A percentile compares a stretch with the other conserved stretches of the same genome.
Evolutionary conservation across 495 filamentous ascomycete genomes (phyloP).

Genomic region (Penicillium odoratum): DNA sequence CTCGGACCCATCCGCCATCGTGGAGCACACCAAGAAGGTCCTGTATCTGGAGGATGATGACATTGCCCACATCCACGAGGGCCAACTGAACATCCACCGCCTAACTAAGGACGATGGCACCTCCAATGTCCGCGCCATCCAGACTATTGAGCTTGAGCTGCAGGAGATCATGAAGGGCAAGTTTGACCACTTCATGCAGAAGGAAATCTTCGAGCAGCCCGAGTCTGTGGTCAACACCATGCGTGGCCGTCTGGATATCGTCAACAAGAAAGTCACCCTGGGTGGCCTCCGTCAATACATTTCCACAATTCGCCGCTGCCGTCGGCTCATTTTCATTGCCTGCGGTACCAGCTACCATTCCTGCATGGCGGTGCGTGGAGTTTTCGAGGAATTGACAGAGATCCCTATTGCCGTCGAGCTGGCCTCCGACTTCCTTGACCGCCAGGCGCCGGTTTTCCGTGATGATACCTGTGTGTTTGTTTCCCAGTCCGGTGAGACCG

Average conservation of each 20-base stretch:
- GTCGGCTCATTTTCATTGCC: slow-evolving; percentile 96
- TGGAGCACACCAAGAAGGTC: slow-evolving; percentile 99
- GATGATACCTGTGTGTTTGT: slow-evolving; percentile 99
- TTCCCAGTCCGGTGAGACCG: slow-evolving; percentile 97
- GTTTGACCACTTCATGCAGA: slow-evolving; percentile 99
- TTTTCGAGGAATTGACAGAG: slow-evolving; percentile 96
- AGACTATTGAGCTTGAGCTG: slow-evolving; percentile 96
- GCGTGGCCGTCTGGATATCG: slow-evolving; percentile 93
- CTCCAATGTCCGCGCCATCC: slow-evolving; percentile 94
- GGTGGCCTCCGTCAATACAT: slow-evolving; percentile 96
- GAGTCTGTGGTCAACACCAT: slow-evolving; percentile 99
- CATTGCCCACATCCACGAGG: slow-evolving; percentile 98
- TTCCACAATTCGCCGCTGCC: slow-evolving; percentile 90
- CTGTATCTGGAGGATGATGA: slow-evolving; percentile 99
- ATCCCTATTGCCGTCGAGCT: slow-evolving; percentile 97
- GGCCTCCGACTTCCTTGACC: slow-evolving; percentile 96
- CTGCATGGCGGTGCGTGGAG: slow-evolving; percentile 97
- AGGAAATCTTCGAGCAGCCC: slow-evolving; percentile 99
- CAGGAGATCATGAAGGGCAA: slow-evolving; percentile 99
- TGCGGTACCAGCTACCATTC: slow-evolving; percentile 98
- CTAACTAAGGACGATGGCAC: slow-evolving; percentile 94
- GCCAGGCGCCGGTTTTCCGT: slow-evolving; percentile 97
- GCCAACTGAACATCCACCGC: slow-evolving; percentile 97
- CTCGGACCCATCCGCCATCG: slow-evolving; percentile 95
- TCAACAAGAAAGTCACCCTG: slow-evolving; percentile 90